Percentiles rank a stretch among this genome's conserved stretches.
Evolutionary conservation across 2,329 filamentous ascomycete genomes (phyloP).

Genomic region (Rhexocercosporidium sp.): DNA sequence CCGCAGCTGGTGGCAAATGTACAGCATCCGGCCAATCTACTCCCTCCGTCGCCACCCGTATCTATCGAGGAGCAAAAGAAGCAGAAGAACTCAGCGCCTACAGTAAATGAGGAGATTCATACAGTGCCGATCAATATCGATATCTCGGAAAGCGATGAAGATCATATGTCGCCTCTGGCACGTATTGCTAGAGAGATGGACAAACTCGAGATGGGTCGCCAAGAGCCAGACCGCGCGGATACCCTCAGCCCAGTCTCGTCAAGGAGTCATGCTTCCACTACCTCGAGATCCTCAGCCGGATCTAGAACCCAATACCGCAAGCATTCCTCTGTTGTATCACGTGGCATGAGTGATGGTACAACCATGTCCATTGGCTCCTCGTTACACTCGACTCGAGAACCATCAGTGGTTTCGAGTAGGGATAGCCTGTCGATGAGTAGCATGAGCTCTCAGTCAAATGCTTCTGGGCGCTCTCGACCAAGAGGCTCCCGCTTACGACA

Average conservation of each 20-base stretch:
- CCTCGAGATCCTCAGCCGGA: slow-evolving; percentile 59
- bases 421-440: slow-evolving; percentile 64
- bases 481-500: slow-evolving; percentile 73
- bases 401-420: slow-evolving; percentile 41
- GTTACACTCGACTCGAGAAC: slow-evolving; percentile 44
- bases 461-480: slow-evolving; percentile 53
- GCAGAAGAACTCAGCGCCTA: slow-evolving; percentile 31
- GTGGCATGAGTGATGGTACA: slow-evolving; percentile 65
- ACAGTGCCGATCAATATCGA: slow-evolving; percentile 62
- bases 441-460: slow-evolving; percentile 48
- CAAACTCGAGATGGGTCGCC: slow-evolving; percentile 38
- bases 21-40: slow-evolving; percentile 79
- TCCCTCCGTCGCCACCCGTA: slow-evolving; percentile 82
- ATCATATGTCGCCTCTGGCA: slow-evolving; percentile 76
- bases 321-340: slow-evolving; percentile 57
- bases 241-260: slow-evolving; percentile 43
- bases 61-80: slow-evolving; percentile 75
- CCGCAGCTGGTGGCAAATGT: slow-evolving; percentile 83
- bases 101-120: slow-evolving; percentile 43
- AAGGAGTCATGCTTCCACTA: slow-evolving; percentile 44
- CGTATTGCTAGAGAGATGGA: slow-evolving; percentile 76
- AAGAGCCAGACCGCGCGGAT: slow-evolving; percentile 38
- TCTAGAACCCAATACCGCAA: slow-evolving; percentile 54
- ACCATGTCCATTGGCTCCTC: slow-evolving; percentile 72
- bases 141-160: slow-evolving; percentile 77